phyloP scores from a whole-genome alignment of 352 stramenopile genomes.

The Saprolegnia parasitica region DNA sequence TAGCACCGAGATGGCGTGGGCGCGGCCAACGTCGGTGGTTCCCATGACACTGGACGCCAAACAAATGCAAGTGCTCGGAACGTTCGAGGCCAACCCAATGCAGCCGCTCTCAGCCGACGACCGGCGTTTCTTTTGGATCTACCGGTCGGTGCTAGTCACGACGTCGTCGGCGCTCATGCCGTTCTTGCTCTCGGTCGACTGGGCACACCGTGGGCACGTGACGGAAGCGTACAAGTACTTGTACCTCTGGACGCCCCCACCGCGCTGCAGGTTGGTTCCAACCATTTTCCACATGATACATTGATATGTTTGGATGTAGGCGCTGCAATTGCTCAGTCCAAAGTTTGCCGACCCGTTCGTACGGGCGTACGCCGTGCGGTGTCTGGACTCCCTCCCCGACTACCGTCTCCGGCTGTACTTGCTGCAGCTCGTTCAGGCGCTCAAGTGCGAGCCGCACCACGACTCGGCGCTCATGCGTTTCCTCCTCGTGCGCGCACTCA shows the following conservation, averaged over 20 bases:
- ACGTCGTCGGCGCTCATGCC: constrained; percentile 68
- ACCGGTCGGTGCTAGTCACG: constrained; percentile 48
- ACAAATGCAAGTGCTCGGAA: constrained; percentile 42
- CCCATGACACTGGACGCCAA: neutral
- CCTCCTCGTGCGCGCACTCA: constrained; percentile 42
- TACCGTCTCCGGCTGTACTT: constrained; percentile 79
- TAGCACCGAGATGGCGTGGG: constrained; percentile 8
- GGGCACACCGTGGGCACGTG: constrained; percentile 67
- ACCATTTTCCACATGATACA: no score
- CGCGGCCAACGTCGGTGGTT: neutral
- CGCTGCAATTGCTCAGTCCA: constrained; percentile 81
- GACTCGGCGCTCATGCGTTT: constrained; percentile 52
- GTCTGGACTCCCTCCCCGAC: constrained; percentile 80
- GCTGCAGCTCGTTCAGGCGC: constrained; percentile 31
- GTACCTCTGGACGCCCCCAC: constrained; percentile 73
- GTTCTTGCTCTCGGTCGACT: constrained; percentile 83
- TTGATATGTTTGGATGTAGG: constrained; percentile 38
- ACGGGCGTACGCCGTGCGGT: constrained; percentile 88
- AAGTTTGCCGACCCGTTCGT: constrained; percentile 89
- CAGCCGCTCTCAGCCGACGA: constrained; percentile 55
- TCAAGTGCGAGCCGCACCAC: constrained; percentile 52
- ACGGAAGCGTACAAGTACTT: constrained; percentile 76
- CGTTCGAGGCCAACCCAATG: constrained; percentile 60
- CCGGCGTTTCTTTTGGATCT: constrained; percentile 63
- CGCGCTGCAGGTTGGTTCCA: constrained; percentile 43